Percentiles rank a stretch among this genome's conserved stretches.
Conservation (phyloP, 129 eudicot genomes). For the Mikania micrantha region DNA sequence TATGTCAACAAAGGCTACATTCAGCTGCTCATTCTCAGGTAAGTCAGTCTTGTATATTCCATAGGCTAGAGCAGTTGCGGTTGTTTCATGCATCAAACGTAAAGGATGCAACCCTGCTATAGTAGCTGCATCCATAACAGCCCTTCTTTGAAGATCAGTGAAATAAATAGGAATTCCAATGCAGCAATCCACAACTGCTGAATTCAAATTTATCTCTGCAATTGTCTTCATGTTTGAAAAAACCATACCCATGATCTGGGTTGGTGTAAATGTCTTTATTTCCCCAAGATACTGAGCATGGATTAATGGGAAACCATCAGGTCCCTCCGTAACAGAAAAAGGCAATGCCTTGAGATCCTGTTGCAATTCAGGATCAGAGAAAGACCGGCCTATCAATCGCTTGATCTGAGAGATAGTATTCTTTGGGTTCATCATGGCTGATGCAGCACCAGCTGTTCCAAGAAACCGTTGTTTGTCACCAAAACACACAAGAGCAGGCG, state of each 20-base stretch:
- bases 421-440: constrained; percentile 91
- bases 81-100: constrained; percentile 82
- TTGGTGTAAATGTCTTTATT: constrained; percentile 61
- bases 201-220: constrained; percentile 75
- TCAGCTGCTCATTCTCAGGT: constrained; percentile 76
- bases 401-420: constrained; percentile 82
- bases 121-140: constrained; percentile 77
- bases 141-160: constrained; percentile 89
- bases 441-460: constrained; percentile 94
- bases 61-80: constrained; percentile 90
- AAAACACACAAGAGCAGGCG: constrained; percentile 90
- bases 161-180: constrained; percentile 87
- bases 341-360: constrained; percentile 69
- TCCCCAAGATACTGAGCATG: constrained; percentile 74
- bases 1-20: constrained; percentile 83
- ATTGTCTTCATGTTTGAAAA: constrained; percentile 71
- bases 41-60: constrained; percentile 89
- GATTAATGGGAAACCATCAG: constrained; percentile 82
- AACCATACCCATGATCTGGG: constrained; percentile 84
- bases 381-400: constrained; percentile 68
- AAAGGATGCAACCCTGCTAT: constrained; percentile 91
- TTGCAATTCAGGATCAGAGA: constrained; percentile 85
- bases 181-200: constrained; percentile 91
- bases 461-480: constrained; percentile 94
- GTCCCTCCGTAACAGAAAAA: constrained; percentile 68